phyloP scores from a whole-genome alignment of 2,329 filamentous ascomycete genomes.

The Apiospora malaysiana region DNA sequence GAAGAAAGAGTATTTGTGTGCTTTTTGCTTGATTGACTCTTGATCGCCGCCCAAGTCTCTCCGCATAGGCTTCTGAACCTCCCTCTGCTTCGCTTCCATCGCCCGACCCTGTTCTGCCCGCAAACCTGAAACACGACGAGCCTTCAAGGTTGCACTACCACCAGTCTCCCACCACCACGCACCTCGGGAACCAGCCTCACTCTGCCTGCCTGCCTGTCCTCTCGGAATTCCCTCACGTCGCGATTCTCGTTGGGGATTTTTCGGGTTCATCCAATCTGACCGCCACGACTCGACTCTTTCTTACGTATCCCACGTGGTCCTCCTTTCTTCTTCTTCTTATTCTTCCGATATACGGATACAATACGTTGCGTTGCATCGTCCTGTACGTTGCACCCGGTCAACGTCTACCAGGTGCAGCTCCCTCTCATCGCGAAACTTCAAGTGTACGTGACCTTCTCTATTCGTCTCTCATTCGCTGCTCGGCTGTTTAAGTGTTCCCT shows the following conservation, averaged over 20 bases:
- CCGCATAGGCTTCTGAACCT: constrained; percentile 29
- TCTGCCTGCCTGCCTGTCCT: not conserved
- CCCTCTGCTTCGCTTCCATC: constrained; percentile 29
- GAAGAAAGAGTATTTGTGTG: constrained; percentile 29
- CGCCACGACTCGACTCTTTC: not conserved
- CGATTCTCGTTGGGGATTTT: constrained; percentile 1
- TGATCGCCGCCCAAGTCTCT: constrained; percentile 36
- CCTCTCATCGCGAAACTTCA: constrained; percentile 47
- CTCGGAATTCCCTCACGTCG: not conserved
- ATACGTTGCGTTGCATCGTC: constrained; percentile 27
- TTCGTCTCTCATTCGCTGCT: constrained; percentile 23
- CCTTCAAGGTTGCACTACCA: constrained; percentile 29
- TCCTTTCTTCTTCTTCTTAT: not conserved
- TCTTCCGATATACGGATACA: constrained; percentile 4
- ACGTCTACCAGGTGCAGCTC: constrained; percentile 27
- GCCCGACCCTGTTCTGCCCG: constrained; percentile 33
- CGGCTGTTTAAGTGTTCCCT: constrained; percentile 1
- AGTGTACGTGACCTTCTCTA: constrained; percentile 47
- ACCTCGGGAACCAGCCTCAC: not conserved
- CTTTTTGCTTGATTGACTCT: constrained; percentile 39
- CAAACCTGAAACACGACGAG: constrained; percentile 49
- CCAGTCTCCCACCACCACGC: constrained; percentile 31
- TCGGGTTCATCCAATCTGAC: constrained; percentile 4
- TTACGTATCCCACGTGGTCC: not conserved
- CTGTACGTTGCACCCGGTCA: constrained; percentile 33